Conservation (phyloP, 495 filamentous ascomycete genomes). For the Neurospora terricola region DNA sequence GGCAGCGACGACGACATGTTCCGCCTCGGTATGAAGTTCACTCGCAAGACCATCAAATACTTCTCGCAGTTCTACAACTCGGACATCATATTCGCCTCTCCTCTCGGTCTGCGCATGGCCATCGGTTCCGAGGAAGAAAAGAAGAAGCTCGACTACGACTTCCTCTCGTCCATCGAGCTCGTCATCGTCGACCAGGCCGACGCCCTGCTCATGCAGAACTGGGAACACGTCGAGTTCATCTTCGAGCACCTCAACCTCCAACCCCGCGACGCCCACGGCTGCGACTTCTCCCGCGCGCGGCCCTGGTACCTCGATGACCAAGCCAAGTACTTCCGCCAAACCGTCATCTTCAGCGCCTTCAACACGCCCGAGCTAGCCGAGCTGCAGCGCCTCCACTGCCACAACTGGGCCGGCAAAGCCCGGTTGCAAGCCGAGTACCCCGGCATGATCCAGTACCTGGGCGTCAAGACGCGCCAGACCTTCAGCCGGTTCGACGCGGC, state of each 20-base stretch:
- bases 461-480: conserved; percentile 65
- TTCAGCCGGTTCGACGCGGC: conserved; percentile 79
- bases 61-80: conserved; percentile 94
- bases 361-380: conserved; percentile 82
- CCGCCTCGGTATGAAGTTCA: conserved; percentile 86
- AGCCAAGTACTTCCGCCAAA: conserved; percentile 72
- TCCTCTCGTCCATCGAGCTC: conserved; percentile 84
- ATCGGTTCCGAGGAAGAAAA: conserved; percentile 65
- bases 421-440: conserved; percentile 58
- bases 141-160: conserved; percentile 79
- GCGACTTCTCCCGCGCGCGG: conserved; percentile 86
- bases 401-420: conserved; percentile 66
- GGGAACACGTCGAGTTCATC: conserved; percentile 88
- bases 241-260: conserved; percentile 88
- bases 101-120: conserved; percentile 79
- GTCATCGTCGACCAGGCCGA: conserved; percentile 88
- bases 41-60: conserved; percentile 86
- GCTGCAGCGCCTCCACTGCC: conserved; percentile 65
- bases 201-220: conserved; percentile 93
- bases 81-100: conserved; percentile 85
- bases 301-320: conserved; percentile 85
- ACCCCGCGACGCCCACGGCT: conserved; percentile 82
- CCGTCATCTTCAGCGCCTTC: conserved; percentile 67
- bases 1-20: conserved; percentile 98
- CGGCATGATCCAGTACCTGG: conserved; percentile 57